Base-by-base conservation (phyloP, 371 early-diverging fungal species). In the Rhizopus stolonifer region DNA sequence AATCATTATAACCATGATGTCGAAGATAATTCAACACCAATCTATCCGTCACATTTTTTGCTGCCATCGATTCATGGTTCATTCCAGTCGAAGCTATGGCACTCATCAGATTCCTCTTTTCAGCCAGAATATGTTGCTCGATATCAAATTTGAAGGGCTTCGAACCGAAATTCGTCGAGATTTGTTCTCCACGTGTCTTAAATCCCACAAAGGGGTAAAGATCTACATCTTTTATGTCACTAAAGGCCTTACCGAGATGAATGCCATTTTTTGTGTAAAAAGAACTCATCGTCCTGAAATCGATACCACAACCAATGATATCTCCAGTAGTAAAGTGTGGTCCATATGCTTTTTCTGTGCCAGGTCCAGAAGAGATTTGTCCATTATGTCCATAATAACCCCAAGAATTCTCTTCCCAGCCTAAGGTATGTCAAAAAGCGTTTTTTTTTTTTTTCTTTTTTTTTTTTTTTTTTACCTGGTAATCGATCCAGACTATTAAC, bases 341-440 rank as follows among this genome's bases (percentile, higher is more conserved):
- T 0, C 98, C 98, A 58, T 88, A 98, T 11, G 75, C 67, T 29
- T 81, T 74, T 29, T 95, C 94, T 10, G 79, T 84, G 4, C 91
- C 93, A 8, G 86, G 80, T 31, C 89, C 87, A 44, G 76, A 74
- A 62, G 94, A 92, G 23, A 75, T 62, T 50, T 88, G 67, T n/a
- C 98, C 98, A 67, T 96, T 96, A 67, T 95, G 94, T 32, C 94
- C 90, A 51, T 92, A 90, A 69, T 90, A 93, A 0, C 92, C 93
- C 89, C 89, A 93, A 18, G 90, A 89, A 45, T 83, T 61, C 2
- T 63, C 61, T 49, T 91, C 90, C 90, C 90, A 93, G 2, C 93
- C 92, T 85, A 42, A 4, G 36, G 13, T 32, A 44, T 10, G 23
- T 15, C 29, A 11, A 21, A 19, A 22, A 15, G 6, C 2, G 11